Conservation (phyloP, 192 early-diverging fungal genomes). For the Coemansia umbellata region DNA sequence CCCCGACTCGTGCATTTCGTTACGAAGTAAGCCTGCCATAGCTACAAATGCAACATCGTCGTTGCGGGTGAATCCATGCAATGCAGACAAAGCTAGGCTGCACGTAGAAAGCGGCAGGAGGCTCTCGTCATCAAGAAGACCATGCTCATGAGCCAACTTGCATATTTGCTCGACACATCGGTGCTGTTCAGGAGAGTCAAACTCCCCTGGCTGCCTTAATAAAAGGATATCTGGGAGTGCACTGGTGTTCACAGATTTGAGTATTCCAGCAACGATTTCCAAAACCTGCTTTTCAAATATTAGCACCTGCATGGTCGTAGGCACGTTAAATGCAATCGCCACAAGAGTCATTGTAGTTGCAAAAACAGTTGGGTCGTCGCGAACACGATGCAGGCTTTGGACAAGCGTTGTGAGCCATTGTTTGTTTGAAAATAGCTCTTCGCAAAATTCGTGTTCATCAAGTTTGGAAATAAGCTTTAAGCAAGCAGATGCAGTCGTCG, state of each 20-base stretch:
- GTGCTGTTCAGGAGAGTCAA: constrained; percentile 12
- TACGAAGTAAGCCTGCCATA: constrained; percentile 41
- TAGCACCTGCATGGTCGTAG: constrained; percentile 31
- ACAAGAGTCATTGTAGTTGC: constrained; percentile 20
- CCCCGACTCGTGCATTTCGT: constrained; percentile 44
- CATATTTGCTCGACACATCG: constrained; percentile 26
- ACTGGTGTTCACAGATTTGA: constrained; percentile 9
- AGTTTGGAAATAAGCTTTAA: constrained; percentile 17
- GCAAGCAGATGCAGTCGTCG: constrained; percentile 5
- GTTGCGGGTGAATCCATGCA: constrained; percentile 38
- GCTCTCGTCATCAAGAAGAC: constrained; percentile 7
- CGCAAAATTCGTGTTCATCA: constrained; percentile 21
- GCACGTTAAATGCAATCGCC: constrained; percentile 22
- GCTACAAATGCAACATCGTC: constrained; percentile 43
- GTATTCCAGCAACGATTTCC: constrained; percentile 36
- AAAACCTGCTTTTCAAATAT: constrained; percentile 45
- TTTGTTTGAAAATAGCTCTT: constrained; percentile 26
- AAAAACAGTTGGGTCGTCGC: constrained; percentile 9
- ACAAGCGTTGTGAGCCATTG: constrained; percentile 27
- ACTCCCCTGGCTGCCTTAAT: constrained; percentile 16
- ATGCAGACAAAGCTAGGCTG: constrained; percentile 31
- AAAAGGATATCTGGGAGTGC: constrained; percentile 14
- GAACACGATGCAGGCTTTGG: constrained; percentile 23
- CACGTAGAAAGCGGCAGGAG: constrained; percentile 27
- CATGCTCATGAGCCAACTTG: constrained; percentile 7